Conservation (phyloP, 441 rosid genomes). For the Hura crepitans region DNA sequence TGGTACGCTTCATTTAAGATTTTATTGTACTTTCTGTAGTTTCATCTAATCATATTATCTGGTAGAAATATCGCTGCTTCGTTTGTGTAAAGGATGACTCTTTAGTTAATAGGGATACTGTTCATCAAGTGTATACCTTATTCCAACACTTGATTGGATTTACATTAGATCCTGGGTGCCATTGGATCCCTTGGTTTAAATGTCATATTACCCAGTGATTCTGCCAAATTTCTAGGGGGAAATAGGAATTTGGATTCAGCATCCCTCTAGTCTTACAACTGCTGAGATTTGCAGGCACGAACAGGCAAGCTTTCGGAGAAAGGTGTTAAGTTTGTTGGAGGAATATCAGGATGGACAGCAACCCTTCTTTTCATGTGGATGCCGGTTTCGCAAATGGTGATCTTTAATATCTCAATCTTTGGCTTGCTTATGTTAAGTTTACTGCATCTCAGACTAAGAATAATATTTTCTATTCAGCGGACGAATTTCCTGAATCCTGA, state of each 20-base stretch:
- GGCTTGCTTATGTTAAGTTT: not conserved
- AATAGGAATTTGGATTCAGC: not conserved
- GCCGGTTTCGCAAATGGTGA: constrained; percentile 90
- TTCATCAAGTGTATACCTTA: not conserved
- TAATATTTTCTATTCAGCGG: constrained; percentile 54
- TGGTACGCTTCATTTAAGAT: constrained; percentile 55
- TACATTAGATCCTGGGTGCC: not conserved
- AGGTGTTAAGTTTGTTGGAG: constrained; percentile 61
- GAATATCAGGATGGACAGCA: constrained; percentile 91
- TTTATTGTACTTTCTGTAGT: not conserved
- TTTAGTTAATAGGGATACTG: not conserved
- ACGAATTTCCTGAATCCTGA: constrained; percentile 82
- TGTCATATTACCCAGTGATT: not conserved
- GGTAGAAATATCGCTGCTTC: constrained; percentile 1
- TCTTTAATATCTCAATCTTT: constrained; percentile 7
- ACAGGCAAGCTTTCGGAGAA: constrained; percentile 62
- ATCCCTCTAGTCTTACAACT: constrained; percentile 24
- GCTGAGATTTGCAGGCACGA: constrained; percentile 66
- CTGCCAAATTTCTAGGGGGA: too few relatives aligned
- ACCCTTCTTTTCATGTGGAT: constrained; percentile 98
- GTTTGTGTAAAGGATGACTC: not conserved
- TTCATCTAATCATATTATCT: not conserved
- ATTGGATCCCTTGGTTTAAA: not conserved
- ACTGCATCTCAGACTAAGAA: constrained; percentile 25
- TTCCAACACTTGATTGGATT: not conserved